These are phyloP conservation scores for Lentinula sp. DNA, from an alignment of 768 basidiomycete genomes.

Conservation along the genomic window DNA sequence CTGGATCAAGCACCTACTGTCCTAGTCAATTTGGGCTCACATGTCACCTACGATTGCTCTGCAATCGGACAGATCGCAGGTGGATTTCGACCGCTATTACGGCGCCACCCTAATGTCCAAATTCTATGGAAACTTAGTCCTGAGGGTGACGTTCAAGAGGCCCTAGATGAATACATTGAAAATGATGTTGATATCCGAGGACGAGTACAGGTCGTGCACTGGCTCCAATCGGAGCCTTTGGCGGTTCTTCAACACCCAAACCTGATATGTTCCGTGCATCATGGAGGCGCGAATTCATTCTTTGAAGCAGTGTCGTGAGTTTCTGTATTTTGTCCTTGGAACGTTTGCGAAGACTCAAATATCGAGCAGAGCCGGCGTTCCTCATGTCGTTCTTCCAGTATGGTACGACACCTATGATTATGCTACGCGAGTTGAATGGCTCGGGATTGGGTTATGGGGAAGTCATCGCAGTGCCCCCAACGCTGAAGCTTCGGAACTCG, in stretches of 20 bases:
- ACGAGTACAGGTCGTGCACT: not conserved
- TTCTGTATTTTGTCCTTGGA: not conserved
- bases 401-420: conserved; percentile 19
- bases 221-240: conserved; percentile 2
- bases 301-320: conserved; percentile 8
- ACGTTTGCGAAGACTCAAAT: not conserved
- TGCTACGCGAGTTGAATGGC: conserved; percentile 14
- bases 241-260: conserved; percentile 5
- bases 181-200: not conserved
- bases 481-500: conserved; percentile 13
- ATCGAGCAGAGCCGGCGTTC: conserved; percentile 9
- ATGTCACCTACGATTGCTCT: not conserved
- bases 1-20: conserved; percentile 4
- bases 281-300: conserved; percentile 9
- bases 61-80: conserved; percentile 1
- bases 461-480: conserved; percentile 12
- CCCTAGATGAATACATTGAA: not conserved
- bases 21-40: conserved; percentile 5
- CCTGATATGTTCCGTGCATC: conserved; percentile 6
- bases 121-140: conserved; percentile 6
- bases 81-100: not conserved
- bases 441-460: conserved; percentile 16
- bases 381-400: conserved; percentile 16
- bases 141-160: not conserved
- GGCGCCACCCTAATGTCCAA: not conserved